Evolutionary conservation across 2,329 filamentous ascomycete genomes (phyloP).

Genomic region (Eutypa lata): DNA sequence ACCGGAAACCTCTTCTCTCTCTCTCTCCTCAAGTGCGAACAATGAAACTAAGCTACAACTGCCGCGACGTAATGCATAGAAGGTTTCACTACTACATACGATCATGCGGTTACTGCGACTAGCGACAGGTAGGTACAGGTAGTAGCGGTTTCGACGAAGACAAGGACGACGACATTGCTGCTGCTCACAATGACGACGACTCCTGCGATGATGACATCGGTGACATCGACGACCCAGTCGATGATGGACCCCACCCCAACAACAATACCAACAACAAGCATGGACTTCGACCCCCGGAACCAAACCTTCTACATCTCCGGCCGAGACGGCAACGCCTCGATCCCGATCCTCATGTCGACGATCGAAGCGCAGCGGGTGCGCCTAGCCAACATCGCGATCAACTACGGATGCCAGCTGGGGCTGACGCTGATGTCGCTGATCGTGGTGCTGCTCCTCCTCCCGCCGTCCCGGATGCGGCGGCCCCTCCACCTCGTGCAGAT

Average conservation of each 20-base stretch:
- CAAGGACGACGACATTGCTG: background rate
- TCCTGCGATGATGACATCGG: background rate
- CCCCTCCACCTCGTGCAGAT: slow-evolving; percentile 65
- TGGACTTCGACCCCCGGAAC: slow-evolving; percentile 17
- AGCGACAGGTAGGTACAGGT: no score
- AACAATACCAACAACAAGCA: background rate
- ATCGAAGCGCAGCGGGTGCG: slow-evolving; percentile 22
- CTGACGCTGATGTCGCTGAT: slow-evolving; percentile 63
- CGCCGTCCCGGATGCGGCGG: slow-evolving; percentile 60
- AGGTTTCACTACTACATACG: no score
- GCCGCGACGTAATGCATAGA: no score
- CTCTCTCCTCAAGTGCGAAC: no score
- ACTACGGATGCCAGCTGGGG: slow-evolving; percentile 69
- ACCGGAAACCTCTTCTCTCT: no score
- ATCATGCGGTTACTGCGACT: no score
- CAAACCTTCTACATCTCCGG: slow-evolving; percentile 24
- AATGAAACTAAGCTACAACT: no score
- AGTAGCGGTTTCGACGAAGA: background rate
- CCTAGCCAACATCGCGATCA: slow-evolving; percentile 46
- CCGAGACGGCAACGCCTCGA: slow-evolving; percentile 5
- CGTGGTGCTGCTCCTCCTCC: slow-evolving; percentile 65
- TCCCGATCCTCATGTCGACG: slow-evolving; percentile 16
- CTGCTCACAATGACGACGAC: background rate
- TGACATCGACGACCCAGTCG: background rate
- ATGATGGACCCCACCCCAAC: background rate